Base-by-base conservation (phyloP, 306 rosid species). In the Trifolium subterraneum region DNA sequence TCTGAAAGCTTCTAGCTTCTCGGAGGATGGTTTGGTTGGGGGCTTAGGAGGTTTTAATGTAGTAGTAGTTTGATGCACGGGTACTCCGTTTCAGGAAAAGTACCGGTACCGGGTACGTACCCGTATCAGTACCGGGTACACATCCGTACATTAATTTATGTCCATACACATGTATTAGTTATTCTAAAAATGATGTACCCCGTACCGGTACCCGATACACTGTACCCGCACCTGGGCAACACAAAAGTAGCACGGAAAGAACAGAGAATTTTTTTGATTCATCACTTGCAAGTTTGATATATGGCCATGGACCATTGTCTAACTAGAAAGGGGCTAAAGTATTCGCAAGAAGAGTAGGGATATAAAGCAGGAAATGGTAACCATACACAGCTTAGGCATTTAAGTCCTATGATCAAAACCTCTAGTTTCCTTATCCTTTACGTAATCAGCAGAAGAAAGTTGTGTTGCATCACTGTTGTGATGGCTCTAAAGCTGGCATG, bases 401-500 rank as follows among this genome's bases (percentile, higher is more conserved):
- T 6, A 23, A 63, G 51, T 45, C 50, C 64, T 11, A 44, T 48
- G 36, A 42, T 62, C 39, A 71, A 42, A 55, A 70, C 27, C 31
- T 7, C 11, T 10, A 54, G 48, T 78, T 69, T 55, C 44, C 20
- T 13, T 41, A 15, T 55, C 48, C n/a, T 12, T 81, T 71, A 18
- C 39, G 36, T 47, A 12, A 58, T 22, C 29, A 1, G 33, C 42
- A 0, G 16, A 51, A 41, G 68, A 31, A 29, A 60, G 44, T 61
- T 50, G 6, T 77, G 79, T 76, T 71, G 50, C 65, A 5, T 71
- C 52, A 23, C 44, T 74, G 42, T 22, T 42, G 10, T 51, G 73
- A 51, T 58, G 38, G 2, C 51, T 62, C 33, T 68, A 61, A 60
- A 18, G 45, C 20, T 61, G 60, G 8, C 54, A 62, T 62, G 14